phyloP scores from a whole-genome alignment of 805 yeast species.

The Ogataea kodamae region DNA sequence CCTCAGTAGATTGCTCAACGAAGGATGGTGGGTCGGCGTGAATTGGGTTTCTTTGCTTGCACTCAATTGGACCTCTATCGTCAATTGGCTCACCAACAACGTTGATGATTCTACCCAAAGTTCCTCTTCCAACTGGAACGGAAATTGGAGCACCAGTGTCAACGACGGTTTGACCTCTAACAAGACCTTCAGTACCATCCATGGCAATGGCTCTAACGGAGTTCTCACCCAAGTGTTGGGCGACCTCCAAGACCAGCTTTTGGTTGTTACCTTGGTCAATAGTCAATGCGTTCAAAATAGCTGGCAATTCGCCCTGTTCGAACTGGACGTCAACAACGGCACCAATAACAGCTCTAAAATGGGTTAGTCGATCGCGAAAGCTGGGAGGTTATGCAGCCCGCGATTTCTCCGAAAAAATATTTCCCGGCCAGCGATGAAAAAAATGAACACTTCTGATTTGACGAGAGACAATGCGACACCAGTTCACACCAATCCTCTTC shows the following conservation, averaged over 20 bases:
- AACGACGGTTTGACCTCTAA: constrained; percentile 86
- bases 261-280: constrained; percentile 61
- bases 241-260: constrained; percentile 91
- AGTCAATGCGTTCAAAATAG: constrained; percentile 94
- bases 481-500: neutral
- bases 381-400: constrained; percentile 23
- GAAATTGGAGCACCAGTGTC: constrained; percentile 99
- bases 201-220: constrained; percentile 99
- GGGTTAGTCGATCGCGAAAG: constrained; percentile 21
- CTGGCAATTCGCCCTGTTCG: constrained; percentile 96
- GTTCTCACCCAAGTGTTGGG: constrained; percentile 99
- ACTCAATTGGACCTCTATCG: constrained; percentile 97
- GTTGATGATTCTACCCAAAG: constrained; percentile 97
- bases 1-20: constrained; percentile 95
- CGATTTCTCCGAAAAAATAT: constrained; percentile 15
- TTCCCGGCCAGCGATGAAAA: constrained; percentile 13
- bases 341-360: constrained; percentile 88
- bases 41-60: constrained; percentile 92
- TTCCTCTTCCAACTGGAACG: constrained; percentile 99
- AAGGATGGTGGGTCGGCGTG: constrained; percentile 98
- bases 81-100: constrained; percentile 99
- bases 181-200: constrained; percentile 99
- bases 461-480: constrained; percentile 10
- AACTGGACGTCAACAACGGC: constrained; percentile 99
- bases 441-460: constrained; percentile 22